Percentiles rank a stretch among this genome's conserved stretches.
Conservation (phyloP, 2,329 filamentous ascomycete genomes). For the Immersiporthe knoxdaviesiana region DNA sequence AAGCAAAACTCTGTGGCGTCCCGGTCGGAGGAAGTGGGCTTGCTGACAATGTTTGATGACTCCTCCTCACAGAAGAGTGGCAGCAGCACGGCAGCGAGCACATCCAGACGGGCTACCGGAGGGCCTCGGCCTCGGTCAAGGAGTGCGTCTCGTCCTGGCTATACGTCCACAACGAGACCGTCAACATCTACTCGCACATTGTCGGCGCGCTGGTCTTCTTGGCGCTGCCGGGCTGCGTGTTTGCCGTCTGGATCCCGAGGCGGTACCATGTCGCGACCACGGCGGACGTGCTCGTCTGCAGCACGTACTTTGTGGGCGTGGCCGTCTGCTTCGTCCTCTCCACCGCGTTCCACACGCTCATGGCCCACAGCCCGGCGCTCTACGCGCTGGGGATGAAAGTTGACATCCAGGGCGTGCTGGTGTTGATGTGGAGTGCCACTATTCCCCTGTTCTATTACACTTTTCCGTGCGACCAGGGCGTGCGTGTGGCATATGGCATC, state of each 20-base stretch:
- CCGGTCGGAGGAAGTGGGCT: too few relatives aligned
- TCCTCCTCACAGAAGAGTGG: slow-evolving; percentile 20
- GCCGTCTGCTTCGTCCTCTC: slow-evolving; percentile 51
- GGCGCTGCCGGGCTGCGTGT: slow-evolving; percentile 42
- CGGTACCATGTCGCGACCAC: slow-evolving; percentile 41
- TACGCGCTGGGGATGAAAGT: slow-evolving; percentile 58
- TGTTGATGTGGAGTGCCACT: slow-evolving; percentile 65
- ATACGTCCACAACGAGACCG: slow-evolving; percentile 39
- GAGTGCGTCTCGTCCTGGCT: slow-evolving; percentile 35
- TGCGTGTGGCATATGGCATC: slow-evolving; percentile 43
- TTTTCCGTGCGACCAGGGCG: slow-evolving; percentile 45
- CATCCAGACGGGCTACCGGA: slow-evolving; percentile 40
- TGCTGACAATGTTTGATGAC: background rate
- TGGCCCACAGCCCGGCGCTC: slow-evolving; percentile 55
- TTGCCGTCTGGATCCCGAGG: slow-evolving; percentile 37
- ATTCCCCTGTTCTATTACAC: slow-evolving; percentile 62
- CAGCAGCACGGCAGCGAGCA: slow-evolving; percentile 40
- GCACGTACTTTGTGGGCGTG: slow-evolving; percentile 48
- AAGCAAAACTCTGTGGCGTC: background rate
- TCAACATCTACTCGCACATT: slow-evolving; percentile 53
- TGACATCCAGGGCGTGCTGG: slow-evolving; percentile 64
- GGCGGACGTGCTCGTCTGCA: slow-evolving; percentile 47
- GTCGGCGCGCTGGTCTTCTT: slow-evolving; percentile 47
- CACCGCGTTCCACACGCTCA: slow-evolving; percentile 59
- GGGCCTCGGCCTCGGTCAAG: slow-evolving; percentile 33